A percentile compares a stretch with the other conserved stretches of the same genome.
Evolutionary conservation across 1,284 basidiomycete genomes (phyloP).

Genomic region (Cutaneotrichosporon sp.): DNA sequence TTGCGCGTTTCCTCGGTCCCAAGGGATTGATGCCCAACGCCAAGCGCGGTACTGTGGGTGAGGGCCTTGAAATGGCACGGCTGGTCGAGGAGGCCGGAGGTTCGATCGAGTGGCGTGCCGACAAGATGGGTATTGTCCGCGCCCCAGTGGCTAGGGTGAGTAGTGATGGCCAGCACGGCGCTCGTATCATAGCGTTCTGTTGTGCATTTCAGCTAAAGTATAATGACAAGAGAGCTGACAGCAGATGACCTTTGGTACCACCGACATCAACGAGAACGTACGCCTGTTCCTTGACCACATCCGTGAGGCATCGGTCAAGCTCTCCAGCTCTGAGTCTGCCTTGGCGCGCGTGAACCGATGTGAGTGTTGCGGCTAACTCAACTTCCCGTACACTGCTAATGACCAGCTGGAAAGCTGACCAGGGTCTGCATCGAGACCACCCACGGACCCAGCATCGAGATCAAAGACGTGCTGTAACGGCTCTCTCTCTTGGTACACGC

Average conservation of each 20-base stretch:
- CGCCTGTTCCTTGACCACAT: slow-evolving; percentile 73
- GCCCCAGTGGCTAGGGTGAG: slow-evolving; percentile 22
- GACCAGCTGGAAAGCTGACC: slow-evolving; percentile 62
- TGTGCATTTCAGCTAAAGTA: too few relatives aligned
- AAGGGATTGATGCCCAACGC: slow-evolving; percentile 93
- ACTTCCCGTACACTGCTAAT: neutral
- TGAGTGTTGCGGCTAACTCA: slow-evolving; percentile 8
- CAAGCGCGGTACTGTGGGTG: slow-evolving; percentile 87
- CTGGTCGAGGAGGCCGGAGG: slow-evolving; percentile 76
- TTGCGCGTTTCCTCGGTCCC: slow-evolving; percentile 87
- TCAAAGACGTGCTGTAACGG: slow-evolving; percentile 35
- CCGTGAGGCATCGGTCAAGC: slow-evolving; percentile 24
- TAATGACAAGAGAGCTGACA: neutral
- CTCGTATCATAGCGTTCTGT: too few relatives aligned
- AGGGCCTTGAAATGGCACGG: slow-evolving; percentile 63
- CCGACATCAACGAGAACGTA: slow-evolving; percentile 74
- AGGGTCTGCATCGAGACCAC: slow-evolving; percentile 76
- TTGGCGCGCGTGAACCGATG: slow-evolving; percentile 24
- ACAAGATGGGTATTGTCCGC: slow-evolving; percentile 63
- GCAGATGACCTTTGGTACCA: slow-evolving; percentile 68
- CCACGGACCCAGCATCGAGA: slow-evolving; percentile 72
- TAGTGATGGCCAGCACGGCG: too few relatives aligned
- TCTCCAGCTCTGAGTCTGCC: slow-evolving; percentile 15
- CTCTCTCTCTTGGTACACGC: neutral
- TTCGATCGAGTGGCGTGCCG: slow-evolving; percentile 87